phyloP scores from a whole-genome alignment of 2,329 filamentous ascomycete species.

The Phialemonium atrogriseum region DNA sequence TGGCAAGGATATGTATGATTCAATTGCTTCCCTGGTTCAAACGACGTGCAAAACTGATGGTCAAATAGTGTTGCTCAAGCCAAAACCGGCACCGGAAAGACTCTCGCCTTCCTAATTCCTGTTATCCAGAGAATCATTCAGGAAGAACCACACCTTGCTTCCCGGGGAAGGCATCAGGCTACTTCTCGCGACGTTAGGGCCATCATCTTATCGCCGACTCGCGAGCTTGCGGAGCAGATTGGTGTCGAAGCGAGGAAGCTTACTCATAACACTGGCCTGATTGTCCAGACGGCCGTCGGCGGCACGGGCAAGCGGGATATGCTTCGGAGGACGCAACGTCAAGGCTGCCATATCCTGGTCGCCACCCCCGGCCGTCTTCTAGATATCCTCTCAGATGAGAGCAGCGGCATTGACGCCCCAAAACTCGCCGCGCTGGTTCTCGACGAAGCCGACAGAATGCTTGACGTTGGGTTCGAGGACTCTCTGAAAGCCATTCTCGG shows the following conservation, averaged over 20 bases:
- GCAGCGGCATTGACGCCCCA: conserved; percentile 57
- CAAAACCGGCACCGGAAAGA: conserved; percentile 96
- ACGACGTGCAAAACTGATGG: not conserved
- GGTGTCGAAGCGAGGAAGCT: conserved; percentile 69
- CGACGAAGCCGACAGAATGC: conserved; percentile 96
- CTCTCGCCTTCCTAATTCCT: conserved; percentile 84
- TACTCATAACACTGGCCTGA: conserved; percentile 54
- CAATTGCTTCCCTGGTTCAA: not conserved
- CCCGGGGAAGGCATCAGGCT: conserved; percentile 25
- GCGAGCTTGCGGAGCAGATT: conserved; percentile 76
- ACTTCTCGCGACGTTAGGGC: conserved; percentile 55
- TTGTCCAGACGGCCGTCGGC: conserved; percentile 74
- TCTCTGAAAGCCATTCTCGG: conserved; percentile 55
- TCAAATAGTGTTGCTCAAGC: conserved; percentile 72
- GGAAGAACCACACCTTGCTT: conserved; percentile 52
- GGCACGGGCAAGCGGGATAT: conserved; percentile 71
- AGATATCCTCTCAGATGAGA: conserved; percentile 66
- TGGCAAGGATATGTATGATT: conserved; percentile 73
- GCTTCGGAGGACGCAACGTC: conserved; percentile 56
- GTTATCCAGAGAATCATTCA: conserved; percentile 70
- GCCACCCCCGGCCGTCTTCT: conserved; percentile 83
- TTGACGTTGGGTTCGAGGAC: conserved; percentile 80
- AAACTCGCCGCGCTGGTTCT: conserved; percentile 90
- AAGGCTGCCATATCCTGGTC: conserved; percentile 84
- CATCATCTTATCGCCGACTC: conserved; percentile 69